phyloP scores from a whole-genome alignment of 2,329 filamentous ascomycete genomes.

The Nemania sp. region DNA sequence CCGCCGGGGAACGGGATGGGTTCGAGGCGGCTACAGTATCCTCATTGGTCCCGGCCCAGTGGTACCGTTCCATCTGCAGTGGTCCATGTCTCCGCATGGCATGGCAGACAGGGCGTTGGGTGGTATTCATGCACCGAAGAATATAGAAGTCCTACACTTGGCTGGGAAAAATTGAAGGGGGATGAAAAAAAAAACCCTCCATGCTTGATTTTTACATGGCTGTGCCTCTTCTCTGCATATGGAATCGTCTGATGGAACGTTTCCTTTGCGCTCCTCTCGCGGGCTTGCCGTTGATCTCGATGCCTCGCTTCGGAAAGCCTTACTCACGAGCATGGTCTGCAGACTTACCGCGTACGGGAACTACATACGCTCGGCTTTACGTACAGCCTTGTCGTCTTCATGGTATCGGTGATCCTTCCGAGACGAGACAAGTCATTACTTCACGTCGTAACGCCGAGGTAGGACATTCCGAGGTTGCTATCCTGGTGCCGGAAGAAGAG shows the following conservation, averaged over 20 bases:
- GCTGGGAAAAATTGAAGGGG: no score
- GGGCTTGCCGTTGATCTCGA: background rate
- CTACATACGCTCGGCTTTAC: background rate
- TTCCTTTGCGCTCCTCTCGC: background rate
- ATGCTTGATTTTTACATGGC: background rate
- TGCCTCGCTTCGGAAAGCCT: background rate
- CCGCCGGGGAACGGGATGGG: background rate
- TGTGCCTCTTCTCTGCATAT: background rate
- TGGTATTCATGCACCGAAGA: background rate
- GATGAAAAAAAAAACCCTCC: background rate
- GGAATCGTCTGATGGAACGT: background rate
- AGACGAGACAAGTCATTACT: background rate
- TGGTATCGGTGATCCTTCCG: background rate
- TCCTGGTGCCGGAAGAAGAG: background rate
- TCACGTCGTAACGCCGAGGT: background rate
- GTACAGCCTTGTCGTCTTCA: background rate
- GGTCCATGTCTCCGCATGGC: background rate
- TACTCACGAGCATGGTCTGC: background rate
- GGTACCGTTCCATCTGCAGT: background rate
- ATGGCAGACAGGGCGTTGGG: background rate
- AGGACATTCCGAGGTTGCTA: background rate
- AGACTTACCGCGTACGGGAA: background rate
- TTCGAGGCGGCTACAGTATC: background rate
- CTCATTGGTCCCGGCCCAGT: background rate
- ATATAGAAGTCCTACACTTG: background rate